Conservation (phyloP, 163 green algal genomes). For the Scenedesmus sp. region DNA sequence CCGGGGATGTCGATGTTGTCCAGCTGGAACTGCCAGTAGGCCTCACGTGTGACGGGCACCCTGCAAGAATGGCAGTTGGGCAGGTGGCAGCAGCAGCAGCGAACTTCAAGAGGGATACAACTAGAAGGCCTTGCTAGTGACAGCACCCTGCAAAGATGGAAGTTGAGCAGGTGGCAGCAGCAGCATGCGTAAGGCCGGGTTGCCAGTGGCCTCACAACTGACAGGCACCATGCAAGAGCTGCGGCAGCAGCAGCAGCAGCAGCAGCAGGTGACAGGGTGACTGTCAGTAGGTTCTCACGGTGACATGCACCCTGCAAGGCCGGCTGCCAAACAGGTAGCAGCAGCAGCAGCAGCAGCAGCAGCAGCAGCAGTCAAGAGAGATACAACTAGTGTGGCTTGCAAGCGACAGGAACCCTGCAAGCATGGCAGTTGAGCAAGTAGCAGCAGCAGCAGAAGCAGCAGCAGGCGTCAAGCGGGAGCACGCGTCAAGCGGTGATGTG, state of each 20-base stretch:
- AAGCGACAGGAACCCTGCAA: too few species aligned
- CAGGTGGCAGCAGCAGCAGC: neutral
- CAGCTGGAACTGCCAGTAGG: constrained; percentile 98
- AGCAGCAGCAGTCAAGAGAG: too few species aligned
- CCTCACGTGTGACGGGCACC: constrained; percentile 86
- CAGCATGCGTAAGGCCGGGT: constrained; percentile 47
- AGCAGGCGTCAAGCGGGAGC: too few species aligned
- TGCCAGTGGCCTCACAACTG: constrained; percentile 95
- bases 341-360: too few species aligned
- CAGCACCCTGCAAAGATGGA: constrained; percentile 74
- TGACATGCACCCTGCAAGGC: constrained; percentile 77
- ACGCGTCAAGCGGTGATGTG: too few species aligned
- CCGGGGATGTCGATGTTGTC: constrained; percentile 61
- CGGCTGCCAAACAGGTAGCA: too few species aligned
- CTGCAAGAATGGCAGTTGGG: constrained; percentile 56
- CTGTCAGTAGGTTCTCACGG: too few species aligned
- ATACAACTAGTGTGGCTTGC: constrained; percentile 93
- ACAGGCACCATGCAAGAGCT: constrained; percentile 82
- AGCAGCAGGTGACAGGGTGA: too few species aligned
- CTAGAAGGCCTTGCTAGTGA: constrained; percentile 96
- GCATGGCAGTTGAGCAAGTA: too few species aligned
- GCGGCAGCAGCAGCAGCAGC: neutral
- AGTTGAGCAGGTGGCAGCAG: too few species aligned
- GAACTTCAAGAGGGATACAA: constrained; percentile 84
- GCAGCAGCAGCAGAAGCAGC: too few species aligned